Conservation (phyloP, 768 basidiomycete genomes). For the Solioccasus polychromus region DNA sequence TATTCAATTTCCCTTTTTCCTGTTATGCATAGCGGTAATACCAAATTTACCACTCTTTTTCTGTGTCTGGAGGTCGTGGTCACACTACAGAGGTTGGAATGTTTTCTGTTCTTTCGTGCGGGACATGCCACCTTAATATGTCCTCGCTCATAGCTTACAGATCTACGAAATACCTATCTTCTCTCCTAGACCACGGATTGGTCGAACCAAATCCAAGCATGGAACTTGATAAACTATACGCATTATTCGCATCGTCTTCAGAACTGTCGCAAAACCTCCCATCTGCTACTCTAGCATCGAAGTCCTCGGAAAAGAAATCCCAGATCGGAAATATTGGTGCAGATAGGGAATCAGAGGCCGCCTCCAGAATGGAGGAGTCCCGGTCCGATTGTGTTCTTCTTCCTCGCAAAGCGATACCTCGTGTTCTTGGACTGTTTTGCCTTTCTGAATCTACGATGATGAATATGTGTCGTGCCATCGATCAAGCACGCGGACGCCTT, state of each 20-base stretch:
- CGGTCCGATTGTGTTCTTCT: constrained; percentile 41
- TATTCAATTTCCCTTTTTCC: constrained; percentile 1
- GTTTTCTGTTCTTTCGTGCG: neutral
- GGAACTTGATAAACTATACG: constrained; percentile 59
- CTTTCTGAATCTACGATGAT: constrained; percentile 43
- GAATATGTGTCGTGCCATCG: constrained; percentile 62
- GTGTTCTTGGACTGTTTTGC: constrained; percentile 44
- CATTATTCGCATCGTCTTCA: constrained; percentile 23
- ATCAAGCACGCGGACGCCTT: constrained; percentile 46
- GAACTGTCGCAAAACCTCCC: constrained; percentile 9
- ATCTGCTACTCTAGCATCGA: constrained; percentile 4
- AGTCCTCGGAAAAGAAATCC: constrained; percentile 9
- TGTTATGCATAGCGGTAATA: constrained; percentile 55
- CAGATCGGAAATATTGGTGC: neutral
- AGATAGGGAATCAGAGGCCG: constrained; percentile 2
- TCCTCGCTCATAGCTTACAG: constrained; percentile 51
- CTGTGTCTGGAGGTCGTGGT: constrained; percentile 83
- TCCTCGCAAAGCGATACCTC: constrained; percentile 50
- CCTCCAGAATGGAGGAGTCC: constrained; percentile 2
- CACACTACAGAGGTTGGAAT: constrained; percentile 68
- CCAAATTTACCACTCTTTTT: constrained; percentile 87
- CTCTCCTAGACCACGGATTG: constrained; percentile 51
- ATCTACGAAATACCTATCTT: constrained; percentile 64
- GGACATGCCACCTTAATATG: neutral
- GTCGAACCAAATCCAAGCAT: constrained; percentile 56